phyloP scores from a whole-genome alignment of 1,284 basidiomycete genomes.

The Rhodotorula sp. region DNA sequence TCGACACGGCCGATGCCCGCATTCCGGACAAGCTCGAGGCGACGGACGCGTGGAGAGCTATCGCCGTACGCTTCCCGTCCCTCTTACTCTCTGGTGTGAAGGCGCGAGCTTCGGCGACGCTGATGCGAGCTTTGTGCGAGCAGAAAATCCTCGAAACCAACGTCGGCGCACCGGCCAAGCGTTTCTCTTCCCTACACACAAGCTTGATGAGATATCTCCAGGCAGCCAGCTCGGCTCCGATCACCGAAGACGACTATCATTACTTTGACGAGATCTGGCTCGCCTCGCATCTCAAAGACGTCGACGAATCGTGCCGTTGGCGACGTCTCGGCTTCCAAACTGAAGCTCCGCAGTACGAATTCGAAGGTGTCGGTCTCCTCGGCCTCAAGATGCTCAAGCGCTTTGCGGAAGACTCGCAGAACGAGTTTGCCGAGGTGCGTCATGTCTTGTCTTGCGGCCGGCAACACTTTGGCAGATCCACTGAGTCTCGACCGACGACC shows the following conservation, averaged over 20 bases:
- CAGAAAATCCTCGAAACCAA: constrained; percentile 84
- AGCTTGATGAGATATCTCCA: constrained; percentile 80
- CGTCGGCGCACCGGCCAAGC: constrained; percentile 73
- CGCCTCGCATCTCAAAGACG: constrained; percentile 59
- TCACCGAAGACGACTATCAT: constrained; percentile 61
- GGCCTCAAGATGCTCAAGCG: constrained; percentile 71
- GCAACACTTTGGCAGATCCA: too few relatives aligned
- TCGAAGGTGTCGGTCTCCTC: constrained; percentile 76
- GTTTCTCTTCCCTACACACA: constrained; percentile 87
- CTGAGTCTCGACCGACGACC: not conserved
- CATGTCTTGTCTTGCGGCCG: not conserved
- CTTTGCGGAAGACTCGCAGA: constrained; percentile 69
- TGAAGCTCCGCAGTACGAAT: constrained; percentile 78
- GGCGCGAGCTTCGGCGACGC: not conserved
- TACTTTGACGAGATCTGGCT: constrained; percentile 72
- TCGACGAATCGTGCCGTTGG: constrained; percentile 62
- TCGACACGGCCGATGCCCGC: constrained; percentile 71
- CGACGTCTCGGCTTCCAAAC: constrained; percentile 72
- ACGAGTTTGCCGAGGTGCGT: constrained; percentile 76
- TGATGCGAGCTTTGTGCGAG: not conserved
- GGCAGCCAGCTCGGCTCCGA: constrained; percentile 71
- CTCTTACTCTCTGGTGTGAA: constrained; percentile 2
- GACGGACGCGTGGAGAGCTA: constrained; percentile 76
- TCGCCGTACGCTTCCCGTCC: constrained; percentile 62
- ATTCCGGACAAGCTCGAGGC: constrained; percentile 74